These are phyloP conservation scores for Fistulifera pelliculosa DNA, from an alignment of 108 stramenopile species.

Conservation along the genomic window DNA sequence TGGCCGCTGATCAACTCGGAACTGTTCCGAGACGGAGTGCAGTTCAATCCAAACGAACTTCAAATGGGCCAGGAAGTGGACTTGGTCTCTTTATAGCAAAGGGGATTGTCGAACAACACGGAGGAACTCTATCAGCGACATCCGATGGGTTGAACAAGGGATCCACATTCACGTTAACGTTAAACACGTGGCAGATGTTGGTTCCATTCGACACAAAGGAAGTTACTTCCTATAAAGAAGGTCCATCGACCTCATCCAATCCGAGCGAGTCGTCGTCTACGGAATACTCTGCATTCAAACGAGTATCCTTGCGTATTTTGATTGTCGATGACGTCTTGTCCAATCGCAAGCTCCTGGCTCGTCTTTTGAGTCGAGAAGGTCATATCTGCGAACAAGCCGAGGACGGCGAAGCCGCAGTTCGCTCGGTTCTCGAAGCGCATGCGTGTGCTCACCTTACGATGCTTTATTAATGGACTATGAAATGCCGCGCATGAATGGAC, in stretches of 20 bases:
- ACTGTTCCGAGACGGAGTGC: conserved; percentile 27
- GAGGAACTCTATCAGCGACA: too few species aligned
- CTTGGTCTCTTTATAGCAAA: too few species aligned
- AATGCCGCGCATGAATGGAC: conserved; percentile 30
- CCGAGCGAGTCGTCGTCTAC: background rate
- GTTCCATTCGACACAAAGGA: too few species aligned
- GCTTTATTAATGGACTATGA: conserved; percentile 25
- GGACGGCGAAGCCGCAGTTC: conserved; percentile 16
- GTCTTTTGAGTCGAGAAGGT: conserved; percentile 13
- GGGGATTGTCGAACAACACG: too few species aligned
- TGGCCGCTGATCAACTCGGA: conserved; percentile 20
- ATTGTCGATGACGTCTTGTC: conserved; percentile 16
- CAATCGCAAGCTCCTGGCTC: conserved; percentile 22
- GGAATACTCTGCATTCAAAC: background rate
- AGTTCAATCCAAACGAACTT: conserved; percentile 37
- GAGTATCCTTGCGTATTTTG: conserved; percentile 4
- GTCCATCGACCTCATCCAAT: conserved; percentile 12
- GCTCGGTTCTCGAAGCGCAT: conserved; percentile 14
- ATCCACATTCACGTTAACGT: too few species aligned
- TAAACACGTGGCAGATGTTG: too few species aligned
- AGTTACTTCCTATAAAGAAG: conserved; percentile 24
- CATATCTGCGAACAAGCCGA: conserved; percentile 18
- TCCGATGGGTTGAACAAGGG: too few species aligned
- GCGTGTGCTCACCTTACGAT: conserved; percentile 11
- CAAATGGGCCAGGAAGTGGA: conserved; percentile 43